Conservation (phyloP, 345 rosid species). For the Hypericum androsaemum region DNA sequence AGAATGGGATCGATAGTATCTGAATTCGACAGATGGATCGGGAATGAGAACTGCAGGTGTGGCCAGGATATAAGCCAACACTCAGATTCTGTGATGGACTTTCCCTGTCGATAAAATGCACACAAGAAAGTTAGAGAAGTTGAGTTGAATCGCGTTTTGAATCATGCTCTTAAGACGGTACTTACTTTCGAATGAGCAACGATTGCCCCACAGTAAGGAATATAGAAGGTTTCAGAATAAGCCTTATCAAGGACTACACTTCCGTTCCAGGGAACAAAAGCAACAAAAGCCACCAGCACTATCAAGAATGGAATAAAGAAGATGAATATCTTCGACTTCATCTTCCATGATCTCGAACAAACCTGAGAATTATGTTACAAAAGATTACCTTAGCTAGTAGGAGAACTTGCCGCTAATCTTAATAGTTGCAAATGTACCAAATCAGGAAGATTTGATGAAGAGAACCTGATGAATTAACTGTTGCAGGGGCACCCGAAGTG, state of each 20-base stretch:
- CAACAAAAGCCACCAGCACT: slow-evolving; percentile 43
- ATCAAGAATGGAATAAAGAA: slow-evolving; percentile 57
- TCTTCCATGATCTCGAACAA: slow-evolving; percentile 51
- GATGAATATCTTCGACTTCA: slow-evolving; percentile 52
- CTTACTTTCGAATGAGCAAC: slow-evolving; percentile 44
- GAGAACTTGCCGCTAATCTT: background rate
- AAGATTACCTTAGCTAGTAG: slow-evolving; percentile 4
- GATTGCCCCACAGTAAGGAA: slow-evolving; percentile 11
- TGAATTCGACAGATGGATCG: slow-evolving; percentile 82
- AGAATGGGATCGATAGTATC: slow-evolving; percentile 87
- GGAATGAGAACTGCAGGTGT: slow-evolving; percentile 78
- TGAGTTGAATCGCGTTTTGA: background rate
- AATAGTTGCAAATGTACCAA: slow-evolving; percentile 8
- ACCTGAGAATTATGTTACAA: slow-evolving; percentile 33
- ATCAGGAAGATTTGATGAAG: slow-evolving; percentile 10
- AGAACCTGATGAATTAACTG: slow-evolving; percentile 36
- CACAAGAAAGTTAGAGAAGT: background rate
- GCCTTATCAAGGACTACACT: slow-evolving; percentile 81
- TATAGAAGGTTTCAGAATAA: slow-evolving; percentile 8
- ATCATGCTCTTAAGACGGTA: slow-evolving; percentile 2
- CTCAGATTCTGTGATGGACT: slow-evolving; percentile 49
- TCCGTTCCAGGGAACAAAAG: slow-evolving; percentile 76
- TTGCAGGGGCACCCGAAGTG: slow-evolving; percentile 12
- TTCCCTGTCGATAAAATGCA: slow-evolving; percentile 41
- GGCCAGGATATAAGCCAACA: slow-evolving; percentile 65